Evolutionary conservation across 179 eudicot species (phyloP).

Genomic region (Patellifolia procumbens): DNA sequence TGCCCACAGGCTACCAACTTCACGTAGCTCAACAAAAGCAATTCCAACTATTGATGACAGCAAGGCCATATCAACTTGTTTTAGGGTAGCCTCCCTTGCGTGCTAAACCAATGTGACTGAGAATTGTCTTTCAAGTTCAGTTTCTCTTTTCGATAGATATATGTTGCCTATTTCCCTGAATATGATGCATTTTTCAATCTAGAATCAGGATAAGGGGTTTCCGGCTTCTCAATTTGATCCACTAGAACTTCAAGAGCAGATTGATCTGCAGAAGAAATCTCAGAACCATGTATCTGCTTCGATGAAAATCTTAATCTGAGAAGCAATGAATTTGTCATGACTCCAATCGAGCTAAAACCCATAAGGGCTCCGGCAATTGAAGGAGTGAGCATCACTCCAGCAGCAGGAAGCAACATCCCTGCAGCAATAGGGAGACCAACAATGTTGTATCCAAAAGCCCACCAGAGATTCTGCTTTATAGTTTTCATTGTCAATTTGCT

Average conservation of each 20-base stretch:
- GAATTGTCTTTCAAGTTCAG: neutral
- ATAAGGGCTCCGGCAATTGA: constrained; percentile 98
- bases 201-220: constrained; percentile 33
- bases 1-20: too few species aligned
- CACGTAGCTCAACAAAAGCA: neutral
- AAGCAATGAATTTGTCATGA: constrained; percentile 89
- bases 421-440: constrained; percentile 97
- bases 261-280: constrained; percentile 26
- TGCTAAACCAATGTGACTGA: neutral
- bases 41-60: neutral
- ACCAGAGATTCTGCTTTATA: constrained; percentile 97
- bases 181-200: constrained; percentile 27
- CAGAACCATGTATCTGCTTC: constrained; percentile 28
- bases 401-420: constrained; percentile 75
- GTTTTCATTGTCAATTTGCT: constrained; percentile 94
- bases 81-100: neutral
- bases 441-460: constrained; percentile 96
- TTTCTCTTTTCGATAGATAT: neutral
- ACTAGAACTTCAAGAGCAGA: constrained; percentile 36
- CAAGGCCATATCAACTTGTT: neutral
- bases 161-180: neutral
- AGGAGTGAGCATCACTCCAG: constrained; percentile 88
- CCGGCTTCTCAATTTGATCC: constrained; percentile 33
- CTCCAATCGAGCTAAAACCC: constrained; percentile 97
- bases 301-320: constrained; percentile 61